Evolutionary conservation across 495 filamentous ascomycete genomes (phyloP).

Genomic region (Opeltia flavorubescens): DNA sequence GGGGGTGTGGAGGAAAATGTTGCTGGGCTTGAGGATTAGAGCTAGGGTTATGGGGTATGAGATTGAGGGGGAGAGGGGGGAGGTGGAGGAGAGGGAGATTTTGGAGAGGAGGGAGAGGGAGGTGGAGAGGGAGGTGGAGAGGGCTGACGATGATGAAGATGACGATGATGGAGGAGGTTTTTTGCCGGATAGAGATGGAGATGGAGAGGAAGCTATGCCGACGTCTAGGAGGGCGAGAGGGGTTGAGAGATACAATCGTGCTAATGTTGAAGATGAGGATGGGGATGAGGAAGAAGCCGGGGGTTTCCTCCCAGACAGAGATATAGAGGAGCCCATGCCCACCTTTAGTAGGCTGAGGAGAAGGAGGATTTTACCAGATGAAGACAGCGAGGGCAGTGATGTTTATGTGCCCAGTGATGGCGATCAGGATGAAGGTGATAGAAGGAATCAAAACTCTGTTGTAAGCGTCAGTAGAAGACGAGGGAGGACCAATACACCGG

Average conservation of each 20-base stretch:
- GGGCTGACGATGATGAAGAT: constrained; percentile 13
- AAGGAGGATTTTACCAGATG: neutral
- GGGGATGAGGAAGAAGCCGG: constrained; percentile 22
- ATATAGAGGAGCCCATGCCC: constrained; percentile 25
- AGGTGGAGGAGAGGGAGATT: constrained; percentile 9
- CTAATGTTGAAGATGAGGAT: constrained; percentile 15
- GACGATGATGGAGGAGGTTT: constrained; percentile 14
- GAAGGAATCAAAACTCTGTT: no score
- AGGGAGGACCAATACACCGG: no score
- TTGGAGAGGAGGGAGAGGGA: constrained; percentile 25
- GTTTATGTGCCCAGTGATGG: constrained; percentile 15
- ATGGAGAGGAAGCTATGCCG: neutral
- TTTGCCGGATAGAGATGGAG: neutral
- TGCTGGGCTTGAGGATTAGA: constrained; percentile 62
- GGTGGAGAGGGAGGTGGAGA: constrained; percentile 14
- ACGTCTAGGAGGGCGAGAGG: neutral
- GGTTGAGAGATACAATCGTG: no score
- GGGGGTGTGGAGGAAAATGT: constrained; percentile 60
- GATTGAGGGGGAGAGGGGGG: constrained; percentile 33
- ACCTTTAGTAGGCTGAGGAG: neutral
- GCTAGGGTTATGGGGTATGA: constrained; percentile 57
- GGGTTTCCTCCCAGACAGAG: constrained; percentile 35
- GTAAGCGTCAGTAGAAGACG: no score
- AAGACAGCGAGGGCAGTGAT: constrained; percentile 11
- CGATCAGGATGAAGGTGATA: no score